Percentiles rank a stretch among this genome's conserved stretches.
These are phyloP conservation scores for Penicillium polonicum DNA, from an alignment of 2,329 filamentous ascomycete genomes.

Conservation along the genomic window DNA sequence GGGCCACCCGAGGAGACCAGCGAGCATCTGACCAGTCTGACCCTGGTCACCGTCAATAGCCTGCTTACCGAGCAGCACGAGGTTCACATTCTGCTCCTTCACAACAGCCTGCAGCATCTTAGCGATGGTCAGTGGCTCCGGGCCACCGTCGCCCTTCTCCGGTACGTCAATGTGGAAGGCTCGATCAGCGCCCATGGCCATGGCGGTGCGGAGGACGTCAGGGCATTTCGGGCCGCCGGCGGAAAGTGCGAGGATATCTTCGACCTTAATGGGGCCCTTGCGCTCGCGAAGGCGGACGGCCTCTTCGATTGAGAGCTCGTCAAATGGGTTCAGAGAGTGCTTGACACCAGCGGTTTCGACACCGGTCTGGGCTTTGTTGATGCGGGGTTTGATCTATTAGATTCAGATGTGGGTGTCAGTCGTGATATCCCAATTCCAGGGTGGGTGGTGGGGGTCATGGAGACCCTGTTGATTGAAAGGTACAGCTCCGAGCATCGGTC, in stretches of 20 bases:
- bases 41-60: slow-evolving; percentile 94
- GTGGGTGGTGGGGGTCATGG: background rate
- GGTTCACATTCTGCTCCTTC: slow-evolving; percentile 79
- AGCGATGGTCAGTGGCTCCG: slow-evolving; percentile 88
- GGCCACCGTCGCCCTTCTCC: slow-evolving; percentile 62
- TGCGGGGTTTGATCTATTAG: slow-evolving; percentile 64
- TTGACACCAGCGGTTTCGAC: slow-evolving; percentile 93
- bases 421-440: background rate
- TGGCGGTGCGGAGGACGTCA: slow-evolving; percentile 89
- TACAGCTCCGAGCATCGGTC: slow-evolving; percentile 11
- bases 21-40: slow-evolving; percentile 98
- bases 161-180: slow-evolving; percentile 80
- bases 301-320: slow-evolving; percentile 97
- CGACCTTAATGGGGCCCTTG: slow-evolving; percentile 72
- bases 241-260: slow-evolving; percentile 86
- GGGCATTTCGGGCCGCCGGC: slow-evolving; percentile 84
- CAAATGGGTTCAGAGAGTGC: slow-evolving; percentile 98
- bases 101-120: slow-evolving; percentile 82
- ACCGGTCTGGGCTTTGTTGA: slow-evolving; percentile 73
- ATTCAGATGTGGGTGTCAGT: background rate
- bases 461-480: background rate
- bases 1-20: slow-evolving; percentile 84
- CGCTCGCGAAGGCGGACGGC: slow-evolving; percentile 91
- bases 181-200: slow-evolving; percentile 98
- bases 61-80: slow-evolving; percentile 95